Percentiles rank a stretch among this genome's conserved stretches.
These are phyloP conservation scores for Pulicaria dysenterica DNA, from an alignment of 129 eudicot species.

Conservation along the genomic window DNA sequence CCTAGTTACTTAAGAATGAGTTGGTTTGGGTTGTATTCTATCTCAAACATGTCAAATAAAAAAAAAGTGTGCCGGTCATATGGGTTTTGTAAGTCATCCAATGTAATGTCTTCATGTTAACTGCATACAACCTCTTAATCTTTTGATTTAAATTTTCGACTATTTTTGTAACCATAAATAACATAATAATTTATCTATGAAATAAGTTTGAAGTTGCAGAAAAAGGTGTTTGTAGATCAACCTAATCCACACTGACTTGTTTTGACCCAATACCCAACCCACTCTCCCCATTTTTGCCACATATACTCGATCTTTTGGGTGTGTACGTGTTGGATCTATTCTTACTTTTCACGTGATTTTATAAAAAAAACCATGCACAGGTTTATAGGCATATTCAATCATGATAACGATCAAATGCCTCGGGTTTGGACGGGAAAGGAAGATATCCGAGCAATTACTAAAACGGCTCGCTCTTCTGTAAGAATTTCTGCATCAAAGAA, in stretches of 20 bases:
- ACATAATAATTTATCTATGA: neutral
- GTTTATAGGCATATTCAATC: conserved; percentile 73
- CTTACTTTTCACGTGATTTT: conserved; percentile 3
- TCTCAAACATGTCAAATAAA: neutral
- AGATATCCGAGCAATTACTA: conserved; percentile 75
- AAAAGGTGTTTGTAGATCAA: neutral
- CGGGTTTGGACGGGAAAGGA: conserved; percentile 94
- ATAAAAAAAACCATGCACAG: conserved; percentile 35
- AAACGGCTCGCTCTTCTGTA: conserved; percentile 79
- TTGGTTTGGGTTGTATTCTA: neutral
- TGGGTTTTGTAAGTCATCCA: neutral
- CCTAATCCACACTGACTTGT: neutral
- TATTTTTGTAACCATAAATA: neutral
- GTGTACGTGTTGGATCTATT: neutral
- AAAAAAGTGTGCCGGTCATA: no score
- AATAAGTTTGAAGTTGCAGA: neutral
- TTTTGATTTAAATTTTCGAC: neutral
- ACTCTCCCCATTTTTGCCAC: neutral
- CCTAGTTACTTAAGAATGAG: neutral
- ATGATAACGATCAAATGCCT: conserved; percentile 81
- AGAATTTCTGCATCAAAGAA: conserved; percentile 22
- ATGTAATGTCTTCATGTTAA: neutral
- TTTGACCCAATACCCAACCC: neutral
- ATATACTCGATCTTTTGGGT: neutral
- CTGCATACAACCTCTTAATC: neutral